Conservation (phyloP, 495 filamentous ascomycete genomes). For the Corynascus novoguineensis region DNA sequence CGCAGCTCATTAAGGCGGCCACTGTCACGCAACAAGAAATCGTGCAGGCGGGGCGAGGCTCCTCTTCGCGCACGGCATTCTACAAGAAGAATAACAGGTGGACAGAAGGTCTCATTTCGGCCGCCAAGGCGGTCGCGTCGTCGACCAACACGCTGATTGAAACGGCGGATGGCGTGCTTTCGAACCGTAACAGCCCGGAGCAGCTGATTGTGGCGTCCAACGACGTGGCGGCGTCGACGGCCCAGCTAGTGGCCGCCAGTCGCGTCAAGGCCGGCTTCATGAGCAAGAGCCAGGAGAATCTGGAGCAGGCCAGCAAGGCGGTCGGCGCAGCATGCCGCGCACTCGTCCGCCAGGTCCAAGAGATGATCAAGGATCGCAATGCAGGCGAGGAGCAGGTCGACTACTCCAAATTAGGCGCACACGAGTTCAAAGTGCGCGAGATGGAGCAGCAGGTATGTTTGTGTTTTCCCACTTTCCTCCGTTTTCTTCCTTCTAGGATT, state of each 20-base stretch:
- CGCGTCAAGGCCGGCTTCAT: constrained; percentile 97
- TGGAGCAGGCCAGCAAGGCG: constrained; percentile 88
- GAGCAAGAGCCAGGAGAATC: constrained; percentile 86
- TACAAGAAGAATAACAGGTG: constrained; percentile 98
- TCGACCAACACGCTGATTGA: constrained; percentile 95
- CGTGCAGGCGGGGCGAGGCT: constrained; percentile 88
- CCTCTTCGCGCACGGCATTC: constrained; percentile 85
- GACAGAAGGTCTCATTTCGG: constrained; percentile 96
- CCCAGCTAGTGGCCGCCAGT: constrained; percentile 91
- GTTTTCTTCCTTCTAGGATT: background rate
- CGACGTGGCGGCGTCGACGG: constrained; percentile 91
- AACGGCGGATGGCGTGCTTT: constrained; percentile 93
- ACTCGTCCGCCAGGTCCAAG: constrained; percentile 88
- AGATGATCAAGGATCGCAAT: constrained; percentile 81
- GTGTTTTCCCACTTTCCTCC: constrained; percentile 8
- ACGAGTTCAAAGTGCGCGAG: constrained; percentile 97
- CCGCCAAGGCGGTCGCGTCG: constrained; percentile 87
- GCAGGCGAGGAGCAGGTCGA: constrained; percentile 81
- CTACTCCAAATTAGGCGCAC: constrained; percentile 76
- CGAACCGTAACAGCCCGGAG: constrained; percentile 83
- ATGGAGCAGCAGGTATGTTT: constrained; percentile 97
- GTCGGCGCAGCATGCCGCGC: constrained; percentile 83
- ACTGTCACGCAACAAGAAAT: constrained; percentile 94
- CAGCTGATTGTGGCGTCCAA: constrained; percentile 97
- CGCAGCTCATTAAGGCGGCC: constrained; percentile 91